Conservation (phyloP, 2,329 filamentous ascomycete genomes). For the Sarocladium strictum region DNA sequence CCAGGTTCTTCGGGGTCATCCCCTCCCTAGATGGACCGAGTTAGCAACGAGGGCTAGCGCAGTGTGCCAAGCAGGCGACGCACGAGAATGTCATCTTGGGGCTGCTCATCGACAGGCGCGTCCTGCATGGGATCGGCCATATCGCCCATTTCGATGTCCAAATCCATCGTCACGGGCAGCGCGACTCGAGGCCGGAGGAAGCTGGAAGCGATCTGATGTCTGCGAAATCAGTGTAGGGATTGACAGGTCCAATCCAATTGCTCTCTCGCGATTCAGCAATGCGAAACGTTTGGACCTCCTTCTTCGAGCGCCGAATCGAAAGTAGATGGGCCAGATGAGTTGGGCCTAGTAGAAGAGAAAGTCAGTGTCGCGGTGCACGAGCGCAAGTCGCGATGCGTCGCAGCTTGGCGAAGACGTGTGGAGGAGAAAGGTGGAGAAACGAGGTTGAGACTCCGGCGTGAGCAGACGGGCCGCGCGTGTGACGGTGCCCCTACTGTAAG, state of each 20-base stretch:
- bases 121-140: constrained; percentile 33
- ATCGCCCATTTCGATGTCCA: constrained; percentile 67
- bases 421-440: background rate
- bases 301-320: background rate
- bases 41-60: background rate
- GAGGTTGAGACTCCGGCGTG: background rate
- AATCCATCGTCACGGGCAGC: constrained; percentile 49
- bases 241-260: too few relatives aligned
- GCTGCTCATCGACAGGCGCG: constrained; percentile 19
- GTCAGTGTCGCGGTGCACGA: background rate
- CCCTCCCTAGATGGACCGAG: constrained; percentile 22
- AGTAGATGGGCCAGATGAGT: too few relatives aligned
- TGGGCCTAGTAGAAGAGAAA: background rate
- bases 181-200: background rate
- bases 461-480: background rate
- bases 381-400: background rate
- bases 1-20: constrained; percentile 32
- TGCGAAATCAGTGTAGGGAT: background rate
- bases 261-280: too few relatives aligned
- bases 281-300: background rate
- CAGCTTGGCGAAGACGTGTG: background rate
- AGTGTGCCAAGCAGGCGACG: constrained; percentile 12
- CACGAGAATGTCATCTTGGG: constrained; percentile 31
- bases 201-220: background rate
- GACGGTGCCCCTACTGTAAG: background rate